phyloP scores from a whole-genome alignment of 345 rosid species.

The Arabidopsis arenosa region DNA sequence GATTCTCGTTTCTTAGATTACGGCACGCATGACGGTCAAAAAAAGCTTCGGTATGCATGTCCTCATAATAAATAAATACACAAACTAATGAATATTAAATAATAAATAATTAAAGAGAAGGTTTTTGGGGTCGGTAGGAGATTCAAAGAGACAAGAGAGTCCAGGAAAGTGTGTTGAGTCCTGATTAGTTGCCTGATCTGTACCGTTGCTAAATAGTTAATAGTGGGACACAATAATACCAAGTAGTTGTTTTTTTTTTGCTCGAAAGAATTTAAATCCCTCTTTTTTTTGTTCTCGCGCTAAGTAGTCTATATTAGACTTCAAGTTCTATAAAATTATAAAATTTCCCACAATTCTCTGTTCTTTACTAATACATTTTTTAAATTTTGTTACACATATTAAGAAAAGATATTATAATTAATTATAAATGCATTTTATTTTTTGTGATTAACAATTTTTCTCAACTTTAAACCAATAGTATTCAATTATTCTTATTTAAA shows the following conservation, averaged over 20 bases:
- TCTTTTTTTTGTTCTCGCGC: neutral
- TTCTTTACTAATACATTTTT: too few relatives aligned
- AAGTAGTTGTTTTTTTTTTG: neutral
- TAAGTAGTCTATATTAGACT: neutral
- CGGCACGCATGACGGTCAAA: conserved; percentile 41
- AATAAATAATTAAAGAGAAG: neutral
- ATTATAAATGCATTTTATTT: too few relatives aligned
- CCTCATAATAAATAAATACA: neutral
- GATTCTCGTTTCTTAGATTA: conserved; percentile 12
- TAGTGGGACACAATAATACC: conserved; percentile 8
- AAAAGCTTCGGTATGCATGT: conserved; percentile 36
- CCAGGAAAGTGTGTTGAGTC: conserved; percentile 32
- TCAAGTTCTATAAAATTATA: too few relatives aligned
- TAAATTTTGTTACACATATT: too few relatives aligned
- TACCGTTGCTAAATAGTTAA: conserved; percentile 30
- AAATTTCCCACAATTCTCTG: too few relatives aligned
- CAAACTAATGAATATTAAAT: neutral
- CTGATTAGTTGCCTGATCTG: conserved; percentile 26
- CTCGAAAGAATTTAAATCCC: neutral
- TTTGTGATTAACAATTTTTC: too few relatives aligned
- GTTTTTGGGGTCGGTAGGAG: conserved; percentile 3
- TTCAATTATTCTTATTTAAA: too few relatives aligned
- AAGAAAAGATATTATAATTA: too few relatives aligned
- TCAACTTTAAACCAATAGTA: too few relatives aligned
- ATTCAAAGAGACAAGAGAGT: conserved; percentile 29